These are phyloP conservation scores for Sclerotinia minor DNA, from an alignment of 2,329 filamentous ascomycete genomes.

Conservation along the genomic window DNA sequence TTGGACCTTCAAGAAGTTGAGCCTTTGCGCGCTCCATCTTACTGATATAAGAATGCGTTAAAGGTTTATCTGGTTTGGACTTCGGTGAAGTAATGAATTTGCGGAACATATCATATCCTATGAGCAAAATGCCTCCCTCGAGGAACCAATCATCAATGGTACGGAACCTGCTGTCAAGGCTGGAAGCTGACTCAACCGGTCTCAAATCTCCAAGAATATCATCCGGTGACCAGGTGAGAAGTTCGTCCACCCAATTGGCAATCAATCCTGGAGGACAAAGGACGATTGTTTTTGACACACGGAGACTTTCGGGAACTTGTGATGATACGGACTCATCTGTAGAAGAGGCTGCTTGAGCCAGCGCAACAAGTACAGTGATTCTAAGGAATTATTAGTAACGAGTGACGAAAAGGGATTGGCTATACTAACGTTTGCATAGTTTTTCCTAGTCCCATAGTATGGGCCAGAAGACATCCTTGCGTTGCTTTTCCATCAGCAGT, in stretches of 20 bases:
- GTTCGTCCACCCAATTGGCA: constrained; percentile 81
- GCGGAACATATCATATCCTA: constrained; percentile 73
- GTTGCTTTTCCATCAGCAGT: constrained; percentile 51
- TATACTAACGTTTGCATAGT: constrained; percentile 74
- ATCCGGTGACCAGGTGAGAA: constrained; percentile 66
- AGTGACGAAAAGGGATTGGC: neutral
- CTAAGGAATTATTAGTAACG: constrained; percentile 40
- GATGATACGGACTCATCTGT: constrained; percentile 53
- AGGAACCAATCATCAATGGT: constrained; percentile 60
- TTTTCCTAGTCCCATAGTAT: constrained; percentile 91
- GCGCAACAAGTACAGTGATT: constrained; percentile 76
- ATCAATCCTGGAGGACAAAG: constrained; percentile 74
- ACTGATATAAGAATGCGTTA: neutral
- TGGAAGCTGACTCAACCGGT: constrained; percentile 52
- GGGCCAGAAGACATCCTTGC: constrained; percentile 79
- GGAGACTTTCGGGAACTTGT: constrained; percentile 69
- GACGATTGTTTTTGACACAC: constrained; percentile 64
- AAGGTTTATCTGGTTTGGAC: constrained; percentile 30
- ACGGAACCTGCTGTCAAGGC: constrained; percentile 44
- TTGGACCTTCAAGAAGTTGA: constrained; percentile 61
- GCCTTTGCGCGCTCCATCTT: constrained; percentile 29
- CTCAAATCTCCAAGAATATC: constrained; percentile 56
- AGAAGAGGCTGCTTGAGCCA: constrained; percentile 66
- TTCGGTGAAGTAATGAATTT: constrained; percentile 45
- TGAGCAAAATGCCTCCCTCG: constrained; percentile 70